Base-by-base conservation (phyloP, 73 alveolate species). In the Urostyla sp. region DNA sequence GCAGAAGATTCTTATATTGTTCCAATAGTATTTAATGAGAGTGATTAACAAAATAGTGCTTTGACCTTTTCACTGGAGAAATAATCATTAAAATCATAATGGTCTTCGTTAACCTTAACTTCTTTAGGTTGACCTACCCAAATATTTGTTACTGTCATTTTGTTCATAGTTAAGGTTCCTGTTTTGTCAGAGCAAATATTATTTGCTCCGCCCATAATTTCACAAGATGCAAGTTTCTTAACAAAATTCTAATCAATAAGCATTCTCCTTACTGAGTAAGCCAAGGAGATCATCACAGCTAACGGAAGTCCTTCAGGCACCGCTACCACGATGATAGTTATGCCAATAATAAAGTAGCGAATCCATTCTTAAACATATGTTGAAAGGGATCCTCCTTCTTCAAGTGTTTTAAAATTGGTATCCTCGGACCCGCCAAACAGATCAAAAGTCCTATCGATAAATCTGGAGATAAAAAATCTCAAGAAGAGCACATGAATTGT, bases 301-400 rank as follows among this genome's bases (percentile, higher is more conserved):
- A 90, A 79, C 24, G 96, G 96, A 24, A 90, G 88, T 48, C 96
- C 96, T 80, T 90, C 96, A 44, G 97, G 97, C 36, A 91, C 91
- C 1, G 97, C 97, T 0, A 91, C 97, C 36, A 87, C 97, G 51
- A 91, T 91, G 34, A 91, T 91, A 31, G 97, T 78, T 53, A 91
- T 90, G 44, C 97, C 91, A 56, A 91, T 87, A 6, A 87, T 86
- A 49, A 96, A 48, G 44, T 84, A 92, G 69, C 91, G 84, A 45
- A 96, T 79, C 59, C 94, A 63, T 32, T 87, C 85, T 80, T 75
- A 56, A 56, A 90, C 73, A 61, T 54, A 67, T 23, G 78, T 80
- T 27, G 69, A 66, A 11, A 75, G 7, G 20, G 53, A 28, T 31
- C 51, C 51, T 40, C 15, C 51, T n/a, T n/a, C n/a, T n/a, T n/a